Percentiles rank a stretch among this genome's conserved stretches.
Evolutionary conservation across 148 eudicot genomes (phyloP).

Genomic region (Spergularia bocconei): DNA sequence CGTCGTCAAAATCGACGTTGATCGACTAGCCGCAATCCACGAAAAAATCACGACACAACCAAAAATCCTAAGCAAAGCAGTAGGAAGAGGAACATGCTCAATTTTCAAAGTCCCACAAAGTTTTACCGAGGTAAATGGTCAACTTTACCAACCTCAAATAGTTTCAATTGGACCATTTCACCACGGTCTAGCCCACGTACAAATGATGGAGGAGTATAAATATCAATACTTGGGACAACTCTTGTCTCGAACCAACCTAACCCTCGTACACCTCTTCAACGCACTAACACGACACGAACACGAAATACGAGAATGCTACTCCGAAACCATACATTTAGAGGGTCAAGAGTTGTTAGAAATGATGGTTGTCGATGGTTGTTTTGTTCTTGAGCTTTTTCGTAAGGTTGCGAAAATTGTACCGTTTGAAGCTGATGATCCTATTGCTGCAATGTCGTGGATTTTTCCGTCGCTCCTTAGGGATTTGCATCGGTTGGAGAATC

Average conservation of each 20-base stretch:
- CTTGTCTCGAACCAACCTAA: constrained; percentile 31
- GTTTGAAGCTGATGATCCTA: constrained; percentile 57
- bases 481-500: constrained; percentile 68
- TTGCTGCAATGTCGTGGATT: constrained; percentile 61
- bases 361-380: constrained; percentile 86
- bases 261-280: constrained; percentile 32
- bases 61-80: constrained; percentile 45
- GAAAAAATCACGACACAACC: constrained; percentile 37
- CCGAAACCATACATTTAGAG: constrained; percentile 32
- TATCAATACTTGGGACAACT: constrained; percentile 55
- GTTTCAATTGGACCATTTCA: constrained; percentile 79
- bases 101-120: constrained; percentile 70
- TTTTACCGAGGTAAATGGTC: constrained; percentile 46
- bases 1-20: constrained; percentile 16
- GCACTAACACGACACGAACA: constrained; percentile 45
- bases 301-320: constrained; percentile 54
- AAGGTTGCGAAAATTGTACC: constrained; percentile 40
- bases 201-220: constrained; percentile 79
- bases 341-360: constrained; percentile 48
- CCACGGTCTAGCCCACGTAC: constrained; percentile 40
- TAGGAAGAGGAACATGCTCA: constrained; percentile 62
- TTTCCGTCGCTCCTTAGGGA: constrained; percentile 61
- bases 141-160: constrained; percentile 55
- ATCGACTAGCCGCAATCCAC: constrained; percentile 21
- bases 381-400: constrained; percentile 65